Base-by-base conservation (phyloP, 345 rosid species). In the Ceriops decandra region DNA sequence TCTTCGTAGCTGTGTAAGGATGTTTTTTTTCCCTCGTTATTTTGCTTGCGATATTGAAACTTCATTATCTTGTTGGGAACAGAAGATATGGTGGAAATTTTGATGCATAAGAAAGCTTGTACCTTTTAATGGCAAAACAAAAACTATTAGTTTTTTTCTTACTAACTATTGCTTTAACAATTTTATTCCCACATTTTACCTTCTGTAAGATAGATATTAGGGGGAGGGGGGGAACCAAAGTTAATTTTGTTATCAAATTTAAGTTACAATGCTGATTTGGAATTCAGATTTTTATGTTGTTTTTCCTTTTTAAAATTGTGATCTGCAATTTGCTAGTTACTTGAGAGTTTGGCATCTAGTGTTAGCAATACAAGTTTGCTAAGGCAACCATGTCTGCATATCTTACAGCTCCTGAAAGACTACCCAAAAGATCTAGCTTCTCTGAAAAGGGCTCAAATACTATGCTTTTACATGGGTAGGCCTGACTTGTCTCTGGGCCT, bases 391-490 rank as follows among this genome's bases (percentile, higher is more conserved):
- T 61, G 19, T 62, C 61, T 76, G 22, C 71, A 68, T 62, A 69
- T 66, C 58, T 71, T 86, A 78, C 90, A 93, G 96, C 85, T 85
- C 17, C 77, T 91, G 57, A 70, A 74, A 72, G 82, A 78, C 30
- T 93, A 83, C 78, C 98, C 97, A 2, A 85, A 75, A 72, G 97
- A 93, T 79, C 73, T 89, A 76, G 77, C 60, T 54, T 82, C 97
- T 66, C 75, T 91, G 69, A 88, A 91, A 81, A 88, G 97, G 77
- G 93, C 84, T 42, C 96, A 93, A 65, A 1, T 82, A 21, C 70
- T 88, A 36, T 79, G 96, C 72, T 91, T 91, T 83, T 89, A 88
- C 82, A 85, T 85, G 92, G 97, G 87, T 63, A 84, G 79, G 56
- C 83, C 91, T 47, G 86, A 77, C 68, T 81, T 83, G 53, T 85